These are phyloP conservation scores for Populus hybrid DNA, from an alignment of 441 rosid genomes.

Conservation along the genomic window DNA sequence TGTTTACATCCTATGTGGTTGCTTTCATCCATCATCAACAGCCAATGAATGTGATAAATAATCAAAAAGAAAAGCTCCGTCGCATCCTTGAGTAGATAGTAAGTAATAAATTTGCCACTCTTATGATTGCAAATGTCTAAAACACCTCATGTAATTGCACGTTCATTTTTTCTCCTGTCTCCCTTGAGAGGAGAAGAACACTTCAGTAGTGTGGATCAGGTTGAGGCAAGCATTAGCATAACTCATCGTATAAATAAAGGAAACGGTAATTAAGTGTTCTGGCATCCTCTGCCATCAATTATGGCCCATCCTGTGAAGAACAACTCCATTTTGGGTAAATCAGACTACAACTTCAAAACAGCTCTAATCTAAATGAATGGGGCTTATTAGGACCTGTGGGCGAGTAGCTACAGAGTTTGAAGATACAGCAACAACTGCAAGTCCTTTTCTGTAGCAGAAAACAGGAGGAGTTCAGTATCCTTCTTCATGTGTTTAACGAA, in stretches of 20 bases:
- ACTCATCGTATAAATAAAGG: conserved; percentile 88
- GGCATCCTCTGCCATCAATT: conserved; percentile 89
- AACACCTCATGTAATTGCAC: background rate
- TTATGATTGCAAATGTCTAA: background rate
- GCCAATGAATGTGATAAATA: background rate
- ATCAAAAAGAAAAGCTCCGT: background rate
- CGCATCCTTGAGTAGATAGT: background rate
- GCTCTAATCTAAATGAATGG: conserved; percentile 28
- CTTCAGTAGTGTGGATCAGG: background rate
- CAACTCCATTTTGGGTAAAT: conserved; percentile 26
- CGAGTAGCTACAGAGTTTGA: conserved; percentile 76
- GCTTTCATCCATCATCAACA: background rate
- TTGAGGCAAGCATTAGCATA: conserved; percentile 21
- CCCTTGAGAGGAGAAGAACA: background rate
- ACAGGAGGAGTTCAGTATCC: conserved; percentile 26
- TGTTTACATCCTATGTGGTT: background rate
- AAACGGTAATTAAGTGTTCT: conserved; percentile 63
- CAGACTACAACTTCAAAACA: conserved; percentile 23
- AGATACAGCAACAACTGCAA: conserved; percentile 87
- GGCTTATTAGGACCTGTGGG: conserved; percentile 65
- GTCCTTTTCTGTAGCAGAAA: conserved; percentile 68
- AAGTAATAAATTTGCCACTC: background rate
- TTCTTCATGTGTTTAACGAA: conserved; percentile 91
- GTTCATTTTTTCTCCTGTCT: background rate
- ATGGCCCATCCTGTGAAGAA: conserved; percentile 82